Evolutionary conservation across 2,329 filamentous ascomycete genomes (phyloP).

Genomic region (Fusarium multiceps): DNA sequence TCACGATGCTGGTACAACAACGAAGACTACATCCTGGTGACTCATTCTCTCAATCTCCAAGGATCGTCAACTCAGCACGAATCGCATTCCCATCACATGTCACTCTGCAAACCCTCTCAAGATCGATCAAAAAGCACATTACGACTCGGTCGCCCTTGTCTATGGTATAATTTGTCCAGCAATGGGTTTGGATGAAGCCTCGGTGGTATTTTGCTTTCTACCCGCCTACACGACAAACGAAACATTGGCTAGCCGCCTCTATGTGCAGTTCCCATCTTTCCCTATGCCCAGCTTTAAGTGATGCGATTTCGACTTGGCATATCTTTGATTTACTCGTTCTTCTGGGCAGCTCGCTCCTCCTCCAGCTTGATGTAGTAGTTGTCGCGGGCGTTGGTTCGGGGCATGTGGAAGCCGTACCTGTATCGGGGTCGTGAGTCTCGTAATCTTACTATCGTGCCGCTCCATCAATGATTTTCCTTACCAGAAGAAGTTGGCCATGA

Average conservation of each 20-base stretch:
- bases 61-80: neutral
- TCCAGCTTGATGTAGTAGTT: conserved; percentile 69
- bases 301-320: neutral
- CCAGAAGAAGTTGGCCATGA: conserved; percentile 68
- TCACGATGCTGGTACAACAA: neutral
- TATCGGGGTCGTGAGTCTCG: conserved; percentile 24
- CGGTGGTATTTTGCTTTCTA: conserved; percentile 43
- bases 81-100: neutral
- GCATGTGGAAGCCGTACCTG: conserved; percentile 73
- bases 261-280: conserved; percentile 21
- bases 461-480: conserved; percentile 51
- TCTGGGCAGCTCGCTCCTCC: conserved; percentile 62
- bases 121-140: conserved; percentile 35
- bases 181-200: conserved; percentile 40
- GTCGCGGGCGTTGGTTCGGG: conserved; percentile 68
- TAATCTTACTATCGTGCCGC: neutral
- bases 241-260: conserved; percentile 36
- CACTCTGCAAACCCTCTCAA: conserved; percentile 6
- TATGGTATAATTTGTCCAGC: conserved; percentile 46
- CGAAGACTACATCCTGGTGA: neutral
- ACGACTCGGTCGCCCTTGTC: conserved; percentile 44
- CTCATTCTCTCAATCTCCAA: neutral
- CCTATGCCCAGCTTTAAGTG: conserved; percentile 14
- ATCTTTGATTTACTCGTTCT: conserved; percentile 42
- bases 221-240: conserved; percentile 44